Conservation (phyloP, 768 basidiomycete genomes). For the Suillus alpinus region DNA sequence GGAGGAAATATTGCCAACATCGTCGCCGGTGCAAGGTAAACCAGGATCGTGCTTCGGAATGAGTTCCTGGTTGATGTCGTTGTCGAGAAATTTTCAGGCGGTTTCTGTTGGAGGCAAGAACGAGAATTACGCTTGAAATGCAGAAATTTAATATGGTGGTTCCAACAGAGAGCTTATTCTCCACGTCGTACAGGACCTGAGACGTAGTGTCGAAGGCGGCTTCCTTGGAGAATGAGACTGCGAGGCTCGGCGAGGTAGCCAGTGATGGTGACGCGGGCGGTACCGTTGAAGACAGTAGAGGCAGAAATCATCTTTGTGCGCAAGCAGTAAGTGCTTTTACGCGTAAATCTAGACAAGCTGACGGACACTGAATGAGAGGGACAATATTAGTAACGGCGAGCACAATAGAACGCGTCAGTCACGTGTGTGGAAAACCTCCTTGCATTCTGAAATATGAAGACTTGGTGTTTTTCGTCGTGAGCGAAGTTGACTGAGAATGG, state of each 20-base stretch:
- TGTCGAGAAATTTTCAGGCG: too few species aligned
- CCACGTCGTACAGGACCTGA: background rate
- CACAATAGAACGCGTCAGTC: too few species aligned
- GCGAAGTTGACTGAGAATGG: background rate
- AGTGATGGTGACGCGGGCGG: background rate
- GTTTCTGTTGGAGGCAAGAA: too few species aligned
- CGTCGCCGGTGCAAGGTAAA: too few species aligned
- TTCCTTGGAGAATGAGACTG: background rate
- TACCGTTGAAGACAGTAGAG: background rate
- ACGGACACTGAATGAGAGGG: too few species aligned
- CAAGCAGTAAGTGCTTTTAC: background rate
- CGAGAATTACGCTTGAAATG: background rate
- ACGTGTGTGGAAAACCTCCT: background rate
- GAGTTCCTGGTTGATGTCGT: too few species aligned
- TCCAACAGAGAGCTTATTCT: background rate
- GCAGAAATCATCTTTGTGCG: background rate
- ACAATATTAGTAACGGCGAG: too few species aligned
- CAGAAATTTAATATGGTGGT: background rate
- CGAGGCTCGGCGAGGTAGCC: background rate
- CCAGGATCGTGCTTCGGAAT: too few species aligned
- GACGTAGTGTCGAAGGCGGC: background rate
- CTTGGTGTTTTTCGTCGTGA: background rate
- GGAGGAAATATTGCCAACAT: too few species aligned
- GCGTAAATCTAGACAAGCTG: background rate
- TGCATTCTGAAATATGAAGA: background rate